A percentile compares a stretch with the other conserved stretches of the same genome.
These are phyloP conservation scores for Orbilia oligospora DNA, from an alignment of 2,329 filamentous ascomycete genomes.

Conservation along the genomic window DNA sequence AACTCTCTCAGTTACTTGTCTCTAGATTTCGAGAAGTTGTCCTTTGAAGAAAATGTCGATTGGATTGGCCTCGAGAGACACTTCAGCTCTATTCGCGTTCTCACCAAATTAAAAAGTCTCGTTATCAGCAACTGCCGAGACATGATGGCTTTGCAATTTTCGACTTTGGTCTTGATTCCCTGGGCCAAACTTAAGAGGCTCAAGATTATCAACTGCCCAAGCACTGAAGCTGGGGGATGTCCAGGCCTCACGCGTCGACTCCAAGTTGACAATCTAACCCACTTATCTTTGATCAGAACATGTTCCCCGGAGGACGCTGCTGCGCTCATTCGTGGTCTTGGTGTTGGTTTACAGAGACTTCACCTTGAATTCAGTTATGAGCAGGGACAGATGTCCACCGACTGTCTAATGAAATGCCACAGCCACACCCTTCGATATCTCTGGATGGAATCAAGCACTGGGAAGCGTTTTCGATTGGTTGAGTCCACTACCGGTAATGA, in stretches of 20 bases:
- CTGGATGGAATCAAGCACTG: conserved; percentile 40
- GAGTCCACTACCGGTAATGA: not conserved
- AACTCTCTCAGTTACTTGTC: conserved; percentile 23
- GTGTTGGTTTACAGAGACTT: conserved; percentile 8
- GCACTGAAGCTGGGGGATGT: not conserved
- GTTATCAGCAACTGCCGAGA: conserved; percentile 13
- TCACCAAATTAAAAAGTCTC: not conserved
- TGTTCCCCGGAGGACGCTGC: conserved; percentile 24
- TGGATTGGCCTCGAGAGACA: conserved; percentile 6
- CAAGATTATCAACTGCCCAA: conserved; percentile 29
- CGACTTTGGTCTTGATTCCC: conserved; percentile 11
- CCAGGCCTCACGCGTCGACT: conserved; percentile 2
- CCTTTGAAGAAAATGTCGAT: not conserved
- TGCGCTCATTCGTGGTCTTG: not conserved
- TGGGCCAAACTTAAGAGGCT: conserved; percentile 7
- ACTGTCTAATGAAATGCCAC: not conserved
- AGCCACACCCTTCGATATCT: conserved; percentile 8
- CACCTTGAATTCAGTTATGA: conserved; percentile 40
- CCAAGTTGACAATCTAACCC: not conserved
- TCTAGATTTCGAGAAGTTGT: not conserved
- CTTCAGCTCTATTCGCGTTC: not conserved
- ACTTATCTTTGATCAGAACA: conserved; percentile 23
- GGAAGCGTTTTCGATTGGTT: conserved; percentile 2
- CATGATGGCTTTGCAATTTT: conserved; percentile 28
- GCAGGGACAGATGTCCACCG: not conserved